phyloP scores from a whole-genome alignment of 192 early-diverging fungal genomes.

The Funneliformis mosseae region DNA sequence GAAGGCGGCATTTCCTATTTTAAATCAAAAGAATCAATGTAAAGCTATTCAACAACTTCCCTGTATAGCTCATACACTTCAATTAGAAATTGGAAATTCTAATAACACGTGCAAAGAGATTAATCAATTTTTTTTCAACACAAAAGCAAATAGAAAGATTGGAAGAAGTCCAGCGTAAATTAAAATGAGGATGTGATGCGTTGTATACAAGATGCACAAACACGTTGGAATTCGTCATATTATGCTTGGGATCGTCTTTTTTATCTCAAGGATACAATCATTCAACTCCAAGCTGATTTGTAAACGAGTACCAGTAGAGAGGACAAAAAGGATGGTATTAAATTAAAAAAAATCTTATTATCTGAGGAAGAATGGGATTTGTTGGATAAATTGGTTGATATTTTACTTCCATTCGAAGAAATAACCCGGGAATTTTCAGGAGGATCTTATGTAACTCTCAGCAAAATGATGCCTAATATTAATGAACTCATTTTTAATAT shows the following conservation, averaged over 20 bases:
- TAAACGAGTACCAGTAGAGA: neutral
- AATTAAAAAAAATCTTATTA: too few species aligned
- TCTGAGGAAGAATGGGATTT: constrained; percentile 1
- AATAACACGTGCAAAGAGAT: neutral
- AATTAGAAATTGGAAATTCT: constrained; percentile 6
- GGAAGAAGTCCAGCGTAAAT: neutral
- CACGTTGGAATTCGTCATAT: neutral
- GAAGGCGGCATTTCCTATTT: neutral
- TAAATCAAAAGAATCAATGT: neutral
- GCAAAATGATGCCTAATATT: too few species aligned
- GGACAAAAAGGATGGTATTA: too few species aligned
- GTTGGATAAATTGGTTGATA: neutral
- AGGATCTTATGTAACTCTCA: neutral
- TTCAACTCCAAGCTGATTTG: neutral
- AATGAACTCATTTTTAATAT: too few species aligned
- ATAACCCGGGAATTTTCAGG: neutral
- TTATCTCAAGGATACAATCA: neutral
- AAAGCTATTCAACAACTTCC: neutral
- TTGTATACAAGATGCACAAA: neutral
- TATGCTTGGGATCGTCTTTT: neutral
- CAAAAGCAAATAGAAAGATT: too few species aligned
- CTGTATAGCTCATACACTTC: neutral
- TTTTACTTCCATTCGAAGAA: neutral
- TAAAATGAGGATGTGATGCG: neutral
- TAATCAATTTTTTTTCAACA: constrained; percentile 10